phyloP scores from a whole-genome alignment of 192 early-diverging fungal species.

The Pecoramyces ruminantium region DNA sequence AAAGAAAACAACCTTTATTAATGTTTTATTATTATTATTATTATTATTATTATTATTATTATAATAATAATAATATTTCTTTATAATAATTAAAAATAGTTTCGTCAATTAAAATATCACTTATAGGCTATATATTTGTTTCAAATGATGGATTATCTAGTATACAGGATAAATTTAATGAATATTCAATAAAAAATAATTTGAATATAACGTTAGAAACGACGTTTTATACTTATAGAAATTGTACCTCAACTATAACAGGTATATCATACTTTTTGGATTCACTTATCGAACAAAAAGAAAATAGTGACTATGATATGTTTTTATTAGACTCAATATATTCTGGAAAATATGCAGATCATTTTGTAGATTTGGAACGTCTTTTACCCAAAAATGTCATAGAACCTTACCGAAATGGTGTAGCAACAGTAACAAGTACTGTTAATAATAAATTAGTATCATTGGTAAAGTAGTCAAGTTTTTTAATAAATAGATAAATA shows the following conservation, averaged over 20 bases:
- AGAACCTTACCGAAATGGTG: not conserved
- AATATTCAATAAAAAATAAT: not conserved
- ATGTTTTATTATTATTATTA: too few relatives aligned
- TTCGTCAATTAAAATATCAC: not conserved
- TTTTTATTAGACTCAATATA: not conserved
- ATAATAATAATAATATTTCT: too few relatives aligned
- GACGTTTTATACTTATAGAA: not conserved
- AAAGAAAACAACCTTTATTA: too few relatives aligned
- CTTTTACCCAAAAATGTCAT: not conserved
- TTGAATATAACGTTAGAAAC: not conserved
- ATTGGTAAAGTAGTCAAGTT: not conserved
- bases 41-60: too few relatives aligned
- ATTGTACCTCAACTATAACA: not conserved
- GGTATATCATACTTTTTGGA: not conserved
- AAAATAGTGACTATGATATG: not conserved
- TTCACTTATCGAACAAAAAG: not conserved
- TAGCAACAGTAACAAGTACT: not conserved
- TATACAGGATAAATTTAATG: not conserved
- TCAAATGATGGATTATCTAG: not conserved
- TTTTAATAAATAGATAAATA: too few relatives aligned
- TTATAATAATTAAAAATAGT: too few relatives aligned
- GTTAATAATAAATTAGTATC: not conserved
- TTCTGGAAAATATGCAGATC: not conserved
- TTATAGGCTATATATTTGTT: not conserved
- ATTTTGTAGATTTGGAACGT: not conserved